Conservation (phyloP, 345 rosid genomes). For the Theobroma cacao region DNA sequence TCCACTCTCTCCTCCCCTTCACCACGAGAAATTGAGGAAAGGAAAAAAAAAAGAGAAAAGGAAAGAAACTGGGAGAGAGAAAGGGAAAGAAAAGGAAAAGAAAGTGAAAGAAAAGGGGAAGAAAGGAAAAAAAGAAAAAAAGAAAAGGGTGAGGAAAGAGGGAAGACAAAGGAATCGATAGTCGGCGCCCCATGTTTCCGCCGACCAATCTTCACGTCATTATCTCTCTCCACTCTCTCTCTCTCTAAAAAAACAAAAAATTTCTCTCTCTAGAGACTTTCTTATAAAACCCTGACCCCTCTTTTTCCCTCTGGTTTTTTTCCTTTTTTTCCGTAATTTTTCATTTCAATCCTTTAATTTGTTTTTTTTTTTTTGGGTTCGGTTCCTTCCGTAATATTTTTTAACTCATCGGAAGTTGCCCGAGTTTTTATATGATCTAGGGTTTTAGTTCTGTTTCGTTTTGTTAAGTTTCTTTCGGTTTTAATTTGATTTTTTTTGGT, state of each 20-base stretch:
- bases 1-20: background rate
- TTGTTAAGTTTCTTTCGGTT: background rate
- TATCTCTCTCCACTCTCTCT: slow-evolving; percentile 22
- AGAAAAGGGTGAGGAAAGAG: background rate
- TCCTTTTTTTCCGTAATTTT: background rate
- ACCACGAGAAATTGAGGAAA: background rate
- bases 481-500: background rate
- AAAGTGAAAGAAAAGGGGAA: background rate
- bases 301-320: background rate
- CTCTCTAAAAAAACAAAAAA: background rate
- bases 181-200: slow-evolving; percentile 56
- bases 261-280: background rate
- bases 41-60: background rate
- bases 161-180: slow-evolving; percentile 42
- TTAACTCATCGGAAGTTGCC: slow-evolving; percentile 55
- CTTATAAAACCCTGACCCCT: slow-evolving; percentile 26
- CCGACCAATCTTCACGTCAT: slow-evolving; percentile 47
- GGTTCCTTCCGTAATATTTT: slow-evolving; percentile 52
- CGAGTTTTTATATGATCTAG: slow-evolving; percentile 25
- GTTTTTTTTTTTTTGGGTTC: background rate
- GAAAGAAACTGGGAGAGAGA: background rate
- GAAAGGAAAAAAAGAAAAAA: background rate
- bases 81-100: background rate
- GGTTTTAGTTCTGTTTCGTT: slow-evolving; percentile 7
- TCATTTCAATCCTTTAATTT: background rate